phyloP scores from a whole-genome alignment of 2,329 filamentous ascomycete genomes.

The Sphaerulina musiva region DNA sequence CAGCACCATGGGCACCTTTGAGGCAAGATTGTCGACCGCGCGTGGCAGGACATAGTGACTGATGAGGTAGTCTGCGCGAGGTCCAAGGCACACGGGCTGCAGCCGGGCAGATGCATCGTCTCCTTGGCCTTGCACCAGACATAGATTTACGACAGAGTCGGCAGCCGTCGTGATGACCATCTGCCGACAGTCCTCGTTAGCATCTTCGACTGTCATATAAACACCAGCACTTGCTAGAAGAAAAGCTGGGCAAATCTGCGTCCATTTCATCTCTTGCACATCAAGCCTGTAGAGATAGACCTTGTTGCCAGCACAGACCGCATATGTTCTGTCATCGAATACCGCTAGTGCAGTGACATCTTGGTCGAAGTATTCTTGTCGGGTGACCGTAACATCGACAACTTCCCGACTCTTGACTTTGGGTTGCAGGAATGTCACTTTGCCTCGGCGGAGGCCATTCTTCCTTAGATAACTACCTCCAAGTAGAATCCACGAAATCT shows the following conservation, averaged over 20 bases:
- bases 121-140: conserved; percentile 34
- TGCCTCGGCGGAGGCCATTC: conserved; percentile 36
- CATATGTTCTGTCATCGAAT: conserved; percentile 51
- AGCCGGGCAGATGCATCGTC: conserved; percentile 19
- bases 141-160: conserved; percentile 49
- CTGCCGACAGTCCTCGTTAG: conserved; percentile 29
- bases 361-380: conserved; percentile 44
- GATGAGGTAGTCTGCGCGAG: conserved; percentile 20
- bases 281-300: conserved; percentile 40
- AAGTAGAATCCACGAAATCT: conserved; percentile 58
- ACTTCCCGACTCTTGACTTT: conserved; percentile 40
- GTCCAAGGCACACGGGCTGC: conserved; percentile 24
- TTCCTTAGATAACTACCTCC: conserved; percentile 41
- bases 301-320: conserved; percentile 41
- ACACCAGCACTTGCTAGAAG: conserved; percentile 37
- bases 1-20: neutral
- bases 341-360: conserved; percentile 54
- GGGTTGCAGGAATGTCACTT: conserved; percentile 38
- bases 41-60: conserved; percentile 21
- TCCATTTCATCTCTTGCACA: conserved; percentile 25
- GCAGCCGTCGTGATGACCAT: conserved; percentile 51
- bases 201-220: conserved; percentile 41
- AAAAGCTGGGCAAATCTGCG: conserved; percentile 29
- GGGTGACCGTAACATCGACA: conserved; percentile 41
- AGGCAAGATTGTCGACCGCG: neutral